phyloP scores from a whole-genome alignment of 2,329 filamentous ascomycete genomes.

The Monilinia aucupariae region DNA sequence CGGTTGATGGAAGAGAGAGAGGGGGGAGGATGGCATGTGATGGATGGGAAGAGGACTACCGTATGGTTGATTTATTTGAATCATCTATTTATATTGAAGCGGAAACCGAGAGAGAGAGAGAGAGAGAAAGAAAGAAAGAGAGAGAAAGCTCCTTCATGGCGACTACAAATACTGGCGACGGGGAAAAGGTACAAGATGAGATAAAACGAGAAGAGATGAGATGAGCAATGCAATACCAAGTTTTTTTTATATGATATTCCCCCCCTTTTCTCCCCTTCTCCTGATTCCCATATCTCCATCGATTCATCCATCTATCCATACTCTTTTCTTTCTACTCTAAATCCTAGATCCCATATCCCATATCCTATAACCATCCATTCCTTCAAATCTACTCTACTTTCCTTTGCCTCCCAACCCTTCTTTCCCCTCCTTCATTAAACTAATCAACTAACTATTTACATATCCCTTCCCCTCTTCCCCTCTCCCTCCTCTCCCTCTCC shows the following conservation, averaged over 20 bases:
- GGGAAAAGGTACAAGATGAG: not conserved
- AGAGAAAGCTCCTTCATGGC: too few species aligned
- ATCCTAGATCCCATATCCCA: not conserved
- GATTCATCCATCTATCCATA: not conserved
- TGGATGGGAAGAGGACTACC: too few species aligned
- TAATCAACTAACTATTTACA: not conserved
- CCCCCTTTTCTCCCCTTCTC: not conserved
- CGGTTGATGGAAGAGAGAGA: not conserved
- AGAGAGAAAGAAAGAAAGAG: too few species aligned
- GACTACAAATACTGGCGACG: too few species aligned
- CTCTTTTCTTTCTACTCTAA: not conserved
- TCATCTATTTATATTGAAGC: too few species aligned
- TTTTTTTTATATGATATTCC: not conserved
- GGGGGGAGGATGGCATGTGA: too few species aligned
- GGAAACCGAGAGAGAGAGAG: too few species aligned
- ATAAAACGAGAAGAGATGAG: not conserved
- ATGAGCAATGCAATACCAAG: slow-evolving; percentile 9
- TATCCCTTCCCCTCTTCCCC: not conserved
- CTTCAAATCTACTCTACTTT: too few species aligned
- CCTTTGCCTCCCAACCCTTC: too few species aligned
- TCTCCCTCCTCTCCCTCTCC: not conserved
- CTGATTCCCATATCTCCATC: not conserved
- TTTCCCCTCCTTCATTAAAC: not conserved
- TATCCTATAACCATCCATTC: not conserved
- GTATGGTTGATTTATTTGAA: too few species aligned